Evolutionary conservation across 1,139 yeast genomes (phyloP), one percentile per base, ranked within the genome.

Genomic region (Hemisphaericaspora lyxosophila): DNA sequence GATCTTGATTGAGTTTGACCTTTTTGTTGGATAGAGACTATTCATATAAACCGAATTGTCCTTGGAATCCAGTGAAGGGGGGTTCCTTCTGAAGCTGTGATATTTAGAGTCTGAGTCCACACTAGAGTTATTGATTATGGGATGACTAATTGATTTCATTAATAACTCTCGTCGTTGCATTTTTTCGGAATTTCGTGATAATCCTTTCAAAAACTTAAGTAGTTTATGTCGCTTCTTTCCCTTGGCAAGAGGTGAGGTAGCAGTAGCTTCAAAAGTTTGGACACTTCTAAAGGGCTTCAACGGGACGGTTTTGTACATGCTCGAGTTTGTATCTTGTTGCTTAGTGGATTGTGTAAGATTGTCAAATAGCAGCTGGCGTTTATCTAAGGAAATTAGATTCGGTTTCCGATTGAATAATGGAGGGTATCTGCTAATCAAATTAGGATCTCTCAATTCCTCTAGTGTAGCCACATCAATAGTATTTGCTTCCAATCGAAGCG

Each of bases 371-470:
- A 9, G 11, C 13, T 30, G 32, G 23, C 24, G 31, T n/a, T 17
- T 33, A 29, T 34, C 41, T 12, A 41, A 31, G 8, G 41, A 32
- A 13, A 47, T 31, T 12, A 44, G 36, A 13, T 35, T 35, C 32
- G 41, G 49, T 22, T 36, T 40, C 19, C 47, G 30, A 28, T 35
- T 43, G 27, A 35, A 46, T 17, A 49, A 39, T 18, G 48, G 53
- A 3, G 52, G 50, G 33, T 48, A 49, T 27, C 52, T 27, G 33
- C 43, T 43, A 16, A 42, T 40, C 20, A 46, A 35, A 34, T 44
- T 40, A 4, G 51, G 52, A 34, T 48, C 50, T 22, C 48, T 34
- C 20, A 46, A 35, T 27, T 46, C 51, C 15, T 41, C 46, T 15
- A 48, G 38, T 1, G 49, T 46, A 14, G 40, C 36, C 20, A 48